Evolutionary conservation across 1,284 basidiomycete species (phyloP).

Genomic region (Naganishia sp.): DNA sequence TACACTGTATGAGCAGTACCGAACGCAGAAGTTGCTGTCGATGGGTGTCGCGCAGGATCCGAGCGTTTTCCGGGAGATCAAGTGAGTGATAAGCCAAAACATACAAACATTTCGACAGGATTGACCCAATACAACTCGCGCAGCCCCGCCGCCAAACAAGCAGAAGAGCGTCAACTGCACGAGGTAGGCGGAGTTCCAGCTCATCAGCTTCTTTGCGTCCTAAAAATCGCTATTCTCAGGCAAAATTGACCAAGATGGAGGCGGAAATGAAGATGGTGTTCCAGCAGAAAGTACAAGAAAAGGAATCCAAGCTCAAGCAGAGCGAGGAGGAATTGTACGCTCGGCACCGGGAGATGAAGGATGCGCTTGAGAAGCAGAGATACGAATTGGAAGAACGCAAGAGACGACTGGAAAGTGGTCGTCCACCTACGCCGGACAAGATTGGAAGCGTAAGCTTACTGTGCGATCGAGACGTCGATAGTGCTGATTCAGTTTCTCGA

Average conservation of each 20-base stretch:
- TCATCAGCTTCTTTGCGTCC: not conserved
- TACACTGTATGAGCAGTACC: slow-evolving; percentile 92
- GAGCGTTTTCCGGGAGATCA: slow-evolving; percentile 96
- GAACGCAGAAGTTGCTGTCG: slow-evolving; percentile 86
- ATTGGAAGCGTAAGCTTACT: slow-evolving; percentile 42
- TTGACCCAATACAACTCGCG: slow-evolving; percentile 27
- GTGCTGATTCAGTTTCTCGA: not conserved
- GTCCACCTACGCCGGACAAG: slow-evolving; percentile 94
- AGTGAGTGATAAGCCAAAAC: slow-evolving; percentile 63
- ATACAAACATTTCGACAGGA: not conserved
- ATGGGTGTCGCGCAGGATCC: slow-evolving; percentile 97
- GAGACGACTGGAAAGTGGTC: slow-evolving; percentile 88
- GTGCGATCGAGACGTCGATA: too few species aligned
- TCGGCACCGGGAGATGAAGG: slow-evolving; percentile 97
- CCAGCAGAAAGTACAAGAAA: slow-evolving; percentile 98
- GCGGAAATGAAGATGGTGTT: slow-evolving; percentile 99
- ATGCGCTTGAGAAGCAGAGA: slow-evolving; percentile 94
- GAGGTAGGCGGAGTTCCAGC: slow-evolving; percentile 55
- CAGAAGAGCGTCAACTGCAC: slow-evolving; percentile 89
- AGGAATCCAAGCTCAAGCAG: slow-evolving; percentile 96
- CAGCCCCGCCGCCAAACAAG: slow-evolving; percentile 89
- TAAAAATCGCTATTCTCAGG: slow-evolving; percentile 47
- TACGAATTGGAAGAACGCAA: slow-evolving; percentile 97
- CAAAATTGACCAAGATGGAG: slow-evolving; percentile 97
- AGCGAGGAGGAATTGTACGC: slow-evolving; percentile 97